Evolutionary conservation across 225 moss, liverwort and hornwort genomes (phyloP).

Genomic region (Sphagnum tenellum): DNA sequence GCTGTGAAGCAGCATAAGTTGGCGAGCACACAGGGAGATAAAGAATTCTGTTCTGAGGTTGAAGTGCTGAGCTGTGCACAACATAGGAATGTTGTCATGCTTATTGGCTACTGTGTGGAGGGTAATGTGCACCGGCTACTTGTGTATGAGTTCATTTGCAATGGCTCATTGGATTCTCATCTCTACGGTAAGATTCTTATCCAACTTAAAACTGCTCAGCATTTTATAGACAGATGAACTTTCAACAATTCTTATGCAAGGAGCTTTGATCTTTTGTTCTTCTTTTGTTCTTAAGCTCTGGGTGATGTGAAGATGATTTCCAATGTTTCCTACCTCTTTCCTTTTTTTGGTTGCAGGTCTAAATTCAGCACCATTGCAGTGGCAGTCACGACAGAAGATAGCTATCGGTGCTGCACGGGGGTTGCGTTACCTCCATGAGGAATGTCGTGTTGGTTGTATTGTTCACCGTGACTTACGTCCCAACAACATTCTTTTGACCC

Average conservation of each 20-base stretch:
- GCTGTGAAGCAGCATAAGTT: slow-evolving; percentile 27
- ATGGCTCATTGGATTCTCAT: slow-evolving; percentile 21
- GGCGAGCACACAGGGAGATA: slow-evolving; percentile 21
- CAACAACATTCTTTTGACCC: slow-evolving; percentile 23
- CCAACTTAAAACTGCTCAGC: no score
- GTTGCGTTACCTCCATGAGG: slow-evolving; percentile 24
- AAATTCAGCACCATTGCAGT: slow-evolving; percentile 15
- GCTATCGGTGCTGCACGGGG: slow-evolving; percentile 25
- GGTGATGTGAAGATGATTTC: no score
- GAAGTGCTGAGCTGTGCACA: slow-evolving; percentile 17
- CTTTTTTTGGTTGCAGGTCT: slow-evolving; percentile 4
- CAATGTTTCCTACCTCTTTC: no score
- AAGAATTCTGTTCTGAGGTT: slow-evolving; percentile 19
- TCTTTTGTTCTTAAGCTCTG: no score
- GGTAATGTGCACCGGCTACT: slow-evolving; percentile 3
- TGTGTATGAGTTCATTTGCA: slow-evolving; percentile 31
- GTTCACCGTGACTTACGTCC: slow-evolving; percentile 24
- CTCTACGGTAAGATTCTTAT: slow-evolving; percentile 6
- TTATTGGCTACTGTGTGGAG: slow-evolving; percentile 17
- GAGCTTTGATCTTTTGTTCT: no score
- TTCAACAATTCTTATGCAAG: no score
- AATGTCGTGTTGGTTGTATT: slow-evolving; percentile 28
- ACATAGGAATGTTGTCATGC: slow-evolving; percentile 24
- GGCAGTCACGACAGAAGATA: slow-evolving; percentile 24
- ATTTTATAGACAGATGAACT: no score